Evolutionary conservation across 1,284 basidiomycete species (phyloP), one percentile per base, ranked within the genome.

Genomic region (Papiliotrema laurentii): DNA sequence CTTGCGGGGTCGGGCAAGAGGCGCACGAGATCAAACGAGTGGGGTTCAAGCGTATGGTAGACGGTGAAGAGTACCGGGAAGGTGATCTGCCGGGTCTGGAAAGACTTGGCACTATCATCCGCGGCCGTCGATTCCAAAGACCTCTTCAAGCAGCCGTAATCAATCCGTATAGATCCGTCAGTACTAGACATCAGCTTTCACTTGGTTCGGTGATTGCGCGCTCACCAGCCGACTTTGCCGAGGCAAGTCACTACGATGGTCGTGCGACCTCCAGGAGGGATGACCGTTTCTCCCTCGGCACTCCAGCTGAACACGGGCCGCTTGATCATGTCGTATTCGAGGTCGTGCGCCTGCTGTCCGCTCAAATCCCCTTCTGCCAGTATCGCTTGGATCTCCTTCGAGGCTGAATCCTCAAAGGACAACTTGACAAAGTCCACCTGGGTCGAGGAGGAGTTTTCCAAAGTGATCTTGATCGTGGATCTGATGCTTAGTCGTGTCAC

Each of bases 211-310:
- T 22, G 13, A 31, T 19, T n/a, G 26, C n/a, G 22, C 27, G 77
- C 83, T 63, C 58, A 92, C 90, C 93, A 97, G 56, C 85, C 89
- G 38, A 86, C 81, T 74, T 96, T 97, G 36, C 91, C 94, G 25
- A 84, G 80, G 62, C 91, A 93, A 14, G 75, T 78, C 3, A 98
- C 77, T 4, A 78, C 79, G 22, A 96, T 58, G 0, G 82, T 82
- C 5, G 80, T 66, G 57, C 86, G 86, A 48, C 84, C 82, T 2
- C 86, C 86, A 1, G 91, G 84, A 14, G 75, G 70, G 33, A 93
- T 83, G n/a, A 71, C 57, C 0, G 51, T 78, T 18, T 78, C 78
- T 37, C 79, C 71, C 22, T 64, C 74, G 30, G 47, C 51, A 16
- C 83, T 77, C 87, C 89, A 92, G 0, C 80, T 80, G 68, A 98